Percentiles rank a stretch among this genome's conserved stretches.
These are phyloP conservation scores for Toxicodendron radicans DNA, from an alignment of 345 rosid species.

Conservation along the genomic window DNA sequence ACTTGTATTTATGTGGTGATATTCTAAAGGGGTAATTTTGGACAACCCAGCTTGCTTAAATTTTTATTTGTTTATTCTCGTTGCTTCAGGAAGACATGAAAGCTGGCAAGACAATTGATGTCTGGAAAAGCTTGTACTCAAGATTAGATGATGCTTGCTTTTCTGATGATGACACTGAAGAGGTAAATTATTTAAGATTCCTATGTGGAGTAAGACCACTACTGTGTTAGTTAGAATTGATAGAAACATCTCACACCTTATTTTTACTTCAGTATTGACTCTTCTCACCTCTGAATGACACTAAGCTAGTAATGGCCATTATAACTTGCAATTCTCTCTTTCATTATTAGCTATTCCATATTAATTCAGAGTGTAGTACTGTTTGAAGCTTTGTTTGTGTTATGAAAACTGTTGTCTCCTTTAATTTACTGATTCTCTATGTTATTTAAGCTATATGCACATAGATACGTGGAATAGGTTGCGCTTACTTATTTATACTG, in stretches of 20 bases:
- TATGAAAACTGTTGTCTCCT: neutral
- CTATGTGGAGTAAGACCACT: neutral
- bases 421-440: neutral
- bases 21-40: neutral
- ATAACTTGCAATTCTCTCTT: neutral
- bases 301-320: neutral
- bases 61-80: neutral
- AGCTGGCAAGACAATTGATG: slow-evolving; percentile 37
- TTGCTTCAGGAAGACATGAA: slow-evolving; percentile 50
- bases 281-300: neutral
- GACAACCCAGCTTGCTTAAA: neutral
- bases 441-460: neutral
- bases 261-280: neutral
- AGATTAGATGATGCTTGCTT: slow-evolving; percentile 33
- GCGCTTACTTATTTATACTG: neutral
- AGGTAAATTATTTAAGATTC: slow-evolving; percentile 43
- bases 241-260: neutral
- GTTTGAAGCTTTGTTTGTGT: neutral
- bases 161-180: slow-evolving; percentile 39
- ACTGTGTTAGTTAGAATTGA: neutral
- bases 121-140: slow-evolving; percentile 31
- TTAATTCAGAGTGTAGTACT: neutral
- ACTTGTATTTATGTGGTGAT: neutral
- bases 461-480: neutral
- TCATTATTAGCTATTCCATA: neutral